Base-by-base conservation (phyloP, 1,284 basidiomycete species). In the Acaromyces ingoldii region DNA sequence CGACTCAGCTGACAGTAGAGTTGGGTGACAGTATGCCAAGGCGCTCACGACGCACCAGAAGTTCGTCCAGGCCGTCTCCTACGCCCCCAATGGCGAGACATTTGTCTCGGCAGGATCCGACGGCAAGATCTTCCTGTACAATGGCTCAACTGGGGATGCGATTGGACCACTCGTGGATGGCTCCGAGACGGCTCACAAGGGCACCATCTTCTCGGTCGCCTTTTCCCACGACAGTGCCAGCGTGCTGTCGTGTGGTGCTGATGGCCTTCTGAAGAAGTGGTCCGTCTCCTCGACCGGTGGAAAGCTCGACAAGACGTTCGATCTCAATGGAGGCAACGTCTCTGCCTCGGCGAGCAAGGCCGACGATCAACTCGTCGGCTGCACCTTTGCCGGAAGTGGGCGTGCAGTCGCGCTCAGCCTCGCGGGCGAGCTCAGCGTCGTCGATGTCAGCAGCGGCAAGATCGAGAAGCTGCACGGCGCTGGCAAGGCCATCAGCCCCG, bases 71-170 rank as follows among this genome's bases (percentile, higher is more conserved):
- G 89, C 96, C 55, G 84, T 97, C 21, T 83, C 84, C 51, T 96
- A 85, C 72, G 82, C 90, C 0, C 84, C 86, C 0, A 58, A 57
- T 34, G 72, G 72, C 24, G 54, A 62, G n/a, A 55, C 57, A 46
- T 96, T 97, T 72, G 87, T 84, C 13, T 91, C 89, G 41, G 91
- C 89, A 13, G 93, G 91, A 25, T 89, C 89, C 3, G 95, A 99
- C 77, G 84, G 82, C 43, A 93, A 91, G 78, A 79, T 81, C 13
- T 88, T 95, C 78, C 67, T 98, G 19, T 97, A 95, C 75, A 90
- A 96, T 61, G 95, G 93, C 26, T 85, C 88, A 77, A 85, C 83
- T 2, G 92, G 91, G 1, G 89, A 95, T 31, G 84, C 55, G 0
- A 11, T 55, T 17, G 43, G 52, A 38, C 49, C 62, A n/a, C 49